Evolutionary conservation across 108 stramenopile species (phyloP).

Genomic region (Seminavis robusta): DNA sequence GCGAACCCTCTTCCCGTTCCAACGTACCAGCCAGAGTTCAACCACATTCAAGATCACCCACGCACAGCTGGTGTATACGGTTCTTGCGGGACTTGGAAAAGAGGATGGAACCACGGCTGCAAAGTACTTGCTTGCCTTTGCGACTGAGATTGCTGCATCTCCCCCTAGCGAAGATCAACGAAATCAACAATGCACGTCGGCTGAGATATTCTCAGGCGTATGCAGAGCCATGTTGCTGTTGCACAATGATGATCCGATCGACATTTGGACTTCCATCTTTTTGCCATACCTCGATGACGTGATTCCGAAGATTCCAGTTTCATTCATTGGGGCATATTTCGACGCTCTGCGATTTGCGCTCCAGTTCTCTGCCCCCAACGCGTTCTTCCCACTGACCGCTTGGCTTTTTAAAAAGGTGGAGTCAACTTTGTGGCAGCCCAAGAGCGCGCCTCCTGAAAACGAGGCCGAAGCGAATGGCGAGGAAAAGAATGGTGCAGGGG

Average conservation of each 20-base stretch:
- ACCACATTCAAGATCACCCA: slow-evolving; percentile 78
- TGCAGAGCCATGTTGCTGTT: slow-evolving; percentile 42
- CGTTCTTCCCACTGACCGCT: slow-evolving; percentile 50
- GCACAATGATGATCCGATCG: slow-evolving; percentile 22
- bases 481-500: slow-evolving; percentile 6
- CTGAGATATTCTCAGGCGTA: slow-evolving; percentile 85
- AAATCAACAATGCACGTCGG: slow-evolving; percentile 75
- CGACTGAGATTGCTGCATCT: slow-evolving; percentile 64
- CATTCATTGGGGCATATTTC: slow-evolving; percentile 61
- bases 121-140: slow-evolving; percentile 42
- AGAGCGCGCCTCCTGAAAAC: slow-evolving; percentile 14
- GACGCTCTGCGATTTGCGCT: slow-evolving; percentile 72
- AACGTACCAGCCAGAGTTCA: slow-evolving; percentile 72
- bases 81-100: slow-evolving; percentile 46
- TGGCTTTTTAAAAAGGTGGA: slow-evolving; percentile 66
- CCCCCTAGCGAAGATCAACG: slow-evolving; percentile 89
- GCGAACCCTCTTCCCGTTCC: slow-evolving; percentile 74
- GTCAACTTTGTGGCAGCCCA: slow-evolving; percentile 71
- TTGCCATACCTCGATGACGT: slow-evolving; percentile 81
- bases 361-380: slow-evolving; percentile 57
- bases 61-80: slow-evolving; percentile 56
- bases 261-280: slow-evolving; percentile 55
- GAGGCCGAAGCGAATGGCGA: slow-evolving; percentile 8
- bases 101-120: slow-evolving; percentile 24
- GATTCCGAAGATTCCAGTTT: slow-evolving; percentile 66